Base-by-base conservation (phyloP, 1,284 basidiomycete genomes). In the Gomphus sp. region DNA sequence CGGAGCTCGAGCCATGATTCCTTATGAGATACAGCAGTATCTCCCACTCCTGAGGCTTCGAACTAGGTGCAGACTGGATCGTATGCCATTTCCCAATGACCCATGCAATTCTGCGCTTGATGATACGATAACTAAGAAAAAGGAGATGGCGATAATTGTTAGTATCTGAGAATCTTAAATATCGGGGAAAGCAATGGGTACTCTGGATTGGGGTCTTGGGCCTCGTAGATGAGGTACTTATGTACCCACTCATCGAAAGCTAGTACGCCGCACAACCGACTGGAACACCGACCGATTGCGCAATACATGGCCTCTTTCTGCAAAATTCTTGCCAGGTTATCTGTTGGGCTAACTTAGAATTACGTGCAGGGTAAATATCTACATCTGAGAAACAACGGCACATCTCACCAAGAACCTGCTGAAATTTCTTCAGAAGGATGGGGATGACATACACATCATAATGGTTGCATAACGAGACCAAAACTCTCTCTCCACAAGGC, bases 61-160 rank as follows among this genome's bases (percentile, higher is more conserved):
- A 84, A 2, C 85, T 78, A 18, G 78, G 74, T 36, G 76, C 74
- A 61, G 81, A 84, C 62, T 81, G 78, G 57, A 90, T 85, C 4
- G 79, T 75, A 28, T 91, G 79, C 85, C 89, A 92, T 76, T 87
- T 89, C 12, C 92, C 92, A 48, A 96, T 80, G 6, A 94, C 72
- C 91, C 92, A 94, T 0, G 91, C 92, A 62, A 95, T 88, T 47
- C 93, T 82, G 22, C 92, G 82, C 71, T 95, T 93, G 61, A 95
- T 80, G 52, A 95, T 89, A 0, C 90, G 88, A 66, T 88, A 91
- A 59, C 90, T 93, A 12, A 16, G 56, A 16, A 59, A 25, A 18
- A 12, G 31, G 45, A 39, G 44, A 33, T 10, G 57, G 16, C 28
- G 7, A 53, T 14, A 55, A 53, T 36, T 37, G 45, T 37, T 52